Evolutionary conservation across 331 rosid species (phyloP), one percentile per base, ranked within the genome.

Genomic region (Telfairia occidentalis): DNA sequence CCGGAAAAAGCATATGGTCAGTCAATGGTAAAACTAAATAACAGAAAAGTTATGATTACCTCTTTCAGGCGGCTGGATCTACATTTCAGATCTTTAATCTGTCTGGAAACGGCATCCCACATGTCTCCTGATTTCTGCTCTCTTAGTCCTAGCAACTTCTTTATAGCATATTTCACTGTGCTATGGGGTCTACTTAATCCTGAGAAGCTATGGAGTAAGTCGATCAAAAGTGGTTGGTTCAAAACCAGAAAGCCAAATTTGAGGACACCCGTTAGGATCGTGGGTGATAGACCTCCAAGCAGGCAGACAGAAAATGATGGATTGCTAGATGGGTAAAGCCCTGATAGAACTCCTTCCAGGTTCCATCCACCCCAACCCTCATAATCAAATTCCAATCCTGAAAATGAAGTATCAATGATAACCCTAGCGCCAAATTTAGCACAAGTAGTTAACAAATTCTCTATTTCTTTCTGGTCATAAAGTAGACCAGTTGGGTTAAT

Each of bases 391-490:
- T 91, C 97, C 85, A 95, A 84, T 74, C 98, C 98, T 0, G 98
- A 95, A 82, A 88, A 91, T 45, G 98, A 84, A 18, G 97, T 87
- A 66, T 95, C 98, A 64, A 95, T 82, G 64, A 91, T 81, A 74
- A 95, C 98, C 84, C 90, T 90, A n/a, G 97, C 98, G 55, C 98
- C 96, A 77, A 81, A 85, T 77, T 78, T 88, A 73, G 96, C 90
- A 83, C 98, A 91, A 60, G 84, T 78, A 52, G 78, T 70, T 76
- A 95, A 79, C 76, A 91, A 81, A 79, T 55, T 79, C 74, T 76
- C 90, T 5, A 95, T 91, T 86, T 95, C 97, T 60, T 72, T 63
- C 83, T 83, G 87, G 90, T 78, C 80, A 79, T 95, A 95, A 80
- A 95, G 69, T 80, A 84, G 83, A 82, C 98, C 98, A 73, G 97